These are phyloP conservation scores for Novakomyces olei DNA, from an alignment of 805 yeast species.

Conservation along the genomic window DNA sequence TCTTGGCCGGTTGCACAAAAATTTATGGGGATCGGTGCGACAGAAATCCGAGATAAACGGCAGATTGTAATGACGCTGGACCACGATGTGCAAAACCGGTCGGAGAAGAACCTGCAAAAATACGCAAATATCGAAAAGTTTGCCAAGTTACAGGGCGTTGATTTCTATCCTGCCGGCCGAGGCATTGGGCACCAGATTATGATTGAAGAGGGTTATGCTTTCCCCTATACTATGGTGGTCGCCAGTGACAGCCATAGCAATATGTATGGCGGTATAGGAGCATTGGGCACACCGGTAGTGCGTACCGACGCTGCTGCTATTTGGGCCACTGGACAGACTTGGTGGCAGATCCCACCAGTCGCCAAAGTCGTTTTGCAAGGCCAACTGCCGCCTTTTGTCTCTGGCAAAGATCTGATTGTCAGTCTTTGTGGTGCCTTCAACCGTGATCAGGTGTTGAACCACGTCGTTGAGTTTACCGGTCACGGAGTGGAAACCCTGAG, in stretches of 20 bases:
- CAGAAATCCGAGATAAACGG: slow-evolving; percentile 53
- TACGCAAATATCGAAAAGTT: slow-evolving; percentile 74
- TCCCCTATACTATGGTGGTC: slow-evolving; percentile 78
- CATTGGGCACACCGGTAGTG: slow-evolving; percentile 91
- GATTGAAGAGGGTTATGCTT: slow-evolving; percentile 98
- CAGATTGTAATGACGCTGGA: slow-evolving; percentile 93
- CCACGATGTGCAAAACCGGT: slow-evolving; percentile 90
- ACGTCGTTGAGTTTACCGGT: slow-evolving; percentile 83
- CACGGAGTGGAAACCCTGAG: slow-evolving; percentile 49
- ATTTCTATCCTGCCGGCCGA: slow-evolving; percentile 95
- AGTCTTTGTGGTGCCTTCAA: slow-evolving; percentile 84
- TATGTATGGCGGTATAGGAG: slow-evolving; percentile 92
- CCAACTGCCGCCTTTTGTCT: slow-evolving; percentile 57
- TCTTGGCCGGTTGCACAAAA: slow-evolving; percentile 98
- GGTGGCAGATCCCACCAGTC: slow-evolving; percentile 99
- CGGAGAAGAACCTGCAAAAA: slow-evolving; percentile 71
- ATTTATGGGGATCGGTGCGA: slow-evolving; percentile 86
- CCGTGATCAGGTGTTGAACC: slow-evolving; percentile 73
- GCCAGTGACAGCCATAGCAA: slow-evolving; percentile 97
- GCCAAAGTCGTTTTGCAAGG: slow-evolving; percentile 81
- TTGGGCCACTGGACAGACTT: slow-evolving; percentile 99
- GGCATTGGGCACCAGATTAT: slow-evolving; percentile 98
- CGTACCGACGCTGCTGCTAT: slow-evolving; percentile 97
- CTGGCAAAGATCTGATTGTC: slow-evolving; percentile 93
- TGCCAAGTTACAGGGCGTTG: slow-evolving; percentile 76